Evolutionary conservation across 306 rosid species (phyloP).

Genomic region (Abrus precatorius): DNA sequence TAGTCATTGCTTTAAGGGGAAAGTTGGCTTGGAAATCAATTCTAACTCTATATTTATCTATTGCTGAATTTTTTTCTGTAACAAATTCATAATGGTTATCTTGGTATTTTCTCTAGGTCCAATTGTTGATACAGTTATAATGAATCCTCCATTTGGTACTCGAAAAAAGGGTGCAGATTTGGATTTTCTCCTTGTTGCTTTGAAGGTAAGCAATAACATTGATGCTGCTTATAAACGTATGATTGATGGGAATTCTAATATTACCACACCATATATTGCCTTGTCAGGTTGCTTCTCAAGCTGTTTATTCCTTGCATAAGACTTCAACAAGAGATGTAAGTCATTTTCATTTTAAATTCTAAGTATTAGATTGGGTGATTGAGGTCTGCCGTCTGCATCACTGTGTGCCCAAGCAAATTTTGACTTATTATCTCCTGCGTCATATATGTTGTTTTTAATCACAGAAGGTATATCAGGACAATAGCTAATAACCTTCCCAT

Average conservation of each 20-base stretch:
- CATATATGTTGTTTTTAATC: slow-evolving; percentile 4
- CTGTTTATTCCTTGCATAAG: slow-evolving; percentile 94
- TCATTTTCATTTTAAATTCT: slow-evolving; percentile 41
- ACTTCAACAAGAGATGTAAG: slow-evolving; percentile 94
- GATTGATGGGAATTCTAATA: slow-evolving; percentile 38
- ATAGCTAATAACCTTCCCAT: background rate
- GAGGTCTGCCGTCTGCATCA: background rate
- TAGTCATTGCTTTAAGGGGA: slow-evolving; percentile 5
- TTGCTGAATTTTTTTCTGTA: slow-evolving; percentile 20
- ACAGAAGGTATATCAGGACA: slow-evolving; percentile 6
- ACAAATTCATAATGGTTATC: slow-evolving; percentile 27
- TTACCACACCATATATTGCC: slow-evolving; percentile 35
- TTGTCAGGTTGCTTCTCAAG: slow-evolving; percentile 82
- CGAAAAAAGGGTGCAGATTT: slow-evolving; percentile 88
- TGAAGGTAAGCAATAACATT: slow-evolving; percentile 67
- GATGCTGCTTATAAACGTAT: slow-evolving; percentile 4
- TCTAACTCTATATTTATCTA: background rate
- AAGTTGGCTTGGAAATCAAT: slow-evolving; percentile 2
- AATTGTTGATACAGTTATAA: slow-evolving; percentile 84
- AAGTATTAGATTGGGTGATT: slow-evolving; percentile 11
- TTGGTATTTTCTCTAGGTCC: slow-evolving; percentile 60
- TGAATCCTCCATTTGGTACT: slow-evolving; percentile 98
- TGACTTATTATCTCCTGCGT: background rate
- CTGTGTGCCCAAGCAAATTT: background rate
- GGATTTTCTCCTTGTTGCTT: slow-evolving; percentile 78